Base-by-base conservation (phyloP, 768 basidiomycete genomes). In the Dioszegia hungarica region DNA sequence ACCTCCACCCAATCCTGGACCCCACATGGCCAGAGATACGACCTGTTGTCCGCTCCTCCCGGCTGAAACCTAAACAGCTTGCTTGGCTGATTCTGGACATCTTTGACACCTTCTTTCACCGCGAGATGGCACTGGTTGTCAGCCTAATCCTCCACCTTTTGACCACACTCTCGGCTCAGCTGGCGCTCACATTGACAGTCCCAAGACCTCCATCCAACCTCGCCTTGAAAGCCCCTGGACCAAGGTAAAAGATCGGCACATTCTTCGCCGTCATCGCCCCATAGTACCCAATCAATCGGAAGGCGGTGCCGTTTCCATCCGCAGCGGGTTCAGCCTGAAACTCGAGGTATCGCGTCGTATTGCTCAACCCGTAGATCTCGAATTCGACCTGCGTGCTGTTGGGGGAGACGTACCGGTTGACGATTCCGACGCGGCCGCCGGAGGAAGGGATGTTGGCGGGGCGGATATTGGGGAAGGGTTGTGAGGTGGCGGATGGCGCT, bases 21-120 rank as follows among this genome's bases (percentile, higher is more conserved):
- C 6, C 41, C 45, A 29, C 45, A 46, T 17, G 45, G 45, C 45
- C 45, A 46, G 29, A 46, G 27, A n/a, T 46, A 46, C n/a, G 45
- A 46, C 17, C 45, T 27, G 14, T 22, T 40, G 10, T 8, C 14
- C 14, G 14, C 15, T 3, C 45, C 45, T 5, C 45, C 45, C 8
- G 45, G 45, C 25, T 29, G 15, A 46, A 46, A 46, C 9, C 15
- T 46, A n/a, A 46, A 46, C 25, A 29, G 9, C 29, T 46, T 28
- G n/a, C 27, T 46, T 17, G 11, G 15, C 3, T 3, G 5, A 6
- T 46, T 27, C 15, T 2, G 17, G 11, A 31, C 10, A 11, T 12
- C n/a, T n/a, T n/a, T 15, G 14, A 8, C 45, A 28, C n/a, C 28
- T 3, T 3, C 17, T 3, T 46, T 31, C 3, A 15, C 27, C 17